Evolutionary conservation across 106 monocot species (phyloP).

Genomic region (Dioscorea alata): DNA sequence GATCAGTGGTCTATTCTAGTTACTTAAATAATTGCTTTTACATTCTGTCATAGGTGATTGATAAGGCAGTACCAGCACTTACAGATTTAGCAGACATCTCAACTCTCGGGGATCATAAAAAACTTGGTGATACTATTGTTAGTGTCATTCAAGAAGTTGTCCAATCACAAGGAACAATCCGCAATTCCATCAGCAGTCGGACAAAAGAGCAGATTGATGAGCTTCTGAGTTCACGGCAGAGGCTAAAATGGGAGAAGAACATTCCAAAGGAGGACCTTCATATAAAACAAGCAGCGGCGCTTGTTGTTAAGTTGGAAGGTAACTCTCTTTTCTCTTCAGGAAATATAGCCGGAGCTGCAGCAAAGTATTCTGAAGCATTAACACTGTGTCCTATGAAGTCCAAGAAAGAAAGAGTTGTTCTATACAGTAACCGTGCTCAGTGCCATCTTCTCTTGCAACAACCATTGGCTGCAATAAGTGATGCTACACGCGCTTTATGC

Average conservation of each 20-base stretch:
- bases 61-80: slow-evolving; percentile 66
- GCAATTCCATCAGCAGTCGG: slow-evolving; percentile 19
- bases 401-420: slow-evolving; percentile 83
- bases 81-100: slow-evolving; percentile 68
- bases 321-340: slow-evolving; percentile 90
- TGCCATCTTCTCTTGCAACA: slow-evolving; percentile 94
- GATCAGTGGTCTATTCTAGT: neutral
- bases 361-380: slow-evolving; percentile 88
- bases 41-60: slow-evolving; percentile 48
- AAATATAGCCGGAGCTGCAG: slow-evolving; percentile 66
- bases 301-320: slow-evolving; percentile 87
- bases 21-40: neutral
- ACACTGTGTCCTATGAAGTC: slow-evolving; percentile 82
- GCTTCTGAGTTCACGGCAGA: slow-evolving; percentile 53
- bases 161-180: slow-evolving; percentile 28
- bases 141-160: slow-evolving; percentile 54
- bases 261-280: slow-evolving; percentile 87
- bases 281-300: slow-evolving; percentile 75
- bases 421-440: slow-evolving; percentile 91
- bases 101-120: slow-evolving; percentile 62
- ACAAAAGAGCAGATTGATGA: slow-evolving; percentile 59
- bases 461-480: slow-evolving; percentile 78
- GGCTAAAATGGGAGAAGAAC: slow-evolving; percentile 60
- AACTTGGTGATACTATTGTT: slow-evolving; percentile 60
- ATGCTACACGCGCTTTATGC: slow-evolving; percentile 81